Evolutionary conservation across 768 basidiomycete genomes (phyloP).

Genomic region (Chalciporus piperatus): DNA sequence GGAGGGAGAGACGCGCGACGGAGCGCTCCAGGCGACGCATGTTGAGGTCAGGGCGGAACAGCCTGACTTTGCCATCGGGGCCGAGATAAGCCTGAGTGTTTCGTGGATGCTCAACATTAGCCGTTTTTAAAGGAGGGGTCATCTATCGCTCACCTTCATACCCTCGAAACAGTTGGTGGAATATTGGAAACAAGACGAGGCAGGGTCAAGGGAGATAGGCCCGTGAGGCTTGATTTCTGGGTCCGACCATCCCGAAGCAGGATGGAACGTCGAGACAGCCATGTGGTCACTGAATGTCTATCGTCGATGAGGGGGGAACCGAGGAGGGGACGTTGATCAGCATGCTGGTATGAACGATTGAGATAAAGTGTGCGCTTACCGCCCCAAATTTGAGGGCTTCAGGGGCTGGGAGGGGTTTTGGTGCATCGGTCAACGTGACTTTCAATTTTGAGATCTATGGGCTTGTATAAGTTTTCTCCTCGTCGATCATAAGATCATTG

Average conservation of each 20-base stretch:
- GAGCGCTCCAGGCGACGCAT: conserved; percentile 78
- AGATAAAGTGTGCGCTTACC: conserved; percentile 32
- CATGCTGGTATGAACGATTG: background rate
- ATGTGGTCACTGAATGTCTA: conserved; percentile 78
- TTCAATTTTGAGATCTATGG: conserved; percentile 56
- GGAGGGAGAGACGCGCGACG: conserved; percentile 68
- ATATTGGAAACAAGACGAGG: conserved; percentile 58
- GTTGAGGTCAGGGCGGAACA: conserved; percentile 84
- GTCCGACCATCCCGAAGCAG: conserved; percentile 61
- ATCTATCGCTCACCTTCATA: conserved; percentile 48
- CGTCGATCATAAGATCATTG: background rate
- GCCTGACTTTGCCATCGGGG: conserved; percentile 65
- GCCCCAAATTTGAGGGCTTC: conserved; percentile 56
- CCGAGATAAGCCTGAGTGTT: conserved; percentile 67
- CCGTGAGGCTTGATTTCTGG: conserved; percentile 74
- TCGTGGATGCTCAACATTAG: background rate
- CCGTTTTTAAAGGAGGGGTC: background rate
- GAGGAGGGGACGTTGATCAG: background rate
- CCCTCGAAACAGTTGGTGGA: conserved; percentile 61
- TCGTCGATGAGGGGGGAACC: too few species aligned
- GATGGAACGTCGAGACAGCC: conserved; percentile 64
- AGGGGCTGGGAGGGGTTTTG: conserved; percentile 50
- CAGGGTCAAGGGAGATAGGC: conserved; percentile 57
- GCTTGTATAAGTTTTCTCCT: background rate
- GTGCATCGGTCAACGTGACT: conserved; percentile 42